Percentiles rank a stretch among this genome's conserved stretches.
Conservation (phyloP, 345 rosid species). For the Heritiera fomes region DNA sequence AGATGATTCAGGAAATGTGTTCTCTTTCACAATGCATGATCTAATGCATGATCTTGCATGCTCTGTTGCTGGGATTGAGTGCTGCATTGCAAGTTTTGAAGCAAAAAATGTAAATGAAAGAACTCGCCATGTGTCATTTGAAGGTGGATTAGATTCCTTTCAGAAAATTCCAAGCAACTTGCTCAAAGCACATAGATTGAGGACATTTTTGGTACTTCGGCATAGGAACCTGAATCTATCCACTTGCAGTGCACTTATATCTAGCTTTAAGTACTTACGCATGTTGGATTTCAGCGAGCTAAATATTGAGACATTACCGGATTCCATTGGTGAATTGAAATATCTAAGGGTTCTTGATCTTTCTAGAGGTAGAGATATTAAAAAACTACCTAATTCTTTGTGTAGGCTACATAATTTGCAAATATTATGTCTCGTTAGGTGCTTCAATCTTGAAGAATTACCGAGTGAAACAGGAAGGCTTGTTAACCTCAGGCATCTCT, state of each 20-base stretch:
- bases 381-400: not conserved
- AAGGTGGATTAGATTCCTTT: not conserved
- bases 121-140: not conserved
- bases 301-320: not conserved
- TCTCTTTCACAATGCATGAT: not conserved
- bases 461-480: not conserved
- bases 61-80: not conserved
- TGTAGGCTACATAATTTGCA: not conserved
- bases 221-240: not conserved
- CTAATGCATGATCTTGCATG: constrained; percentile 7
- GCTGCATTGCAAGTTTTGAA: not conserved
- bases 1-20: not conserved
- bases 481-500: not conserved
- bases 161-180: not conserved
- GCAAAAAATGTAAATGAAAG: not conserved
- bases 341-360: not conserved
- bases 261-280: not conserved
- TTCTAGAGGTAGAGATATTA: not conserved
- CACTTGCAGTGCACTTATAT: not conserved
- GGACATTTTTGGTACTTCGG: not conserved
- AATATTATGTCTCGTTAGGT: not conserved
- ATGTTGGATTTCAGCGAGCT: not conserved
- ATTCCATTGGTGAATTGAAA: not conserved
- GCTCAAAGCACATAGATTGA: not conserved
- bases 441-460: not conserved